Evolutionary conservation across 345 rosid genomes (phyloP), one percentile per base, ranked within the genome.

Genomic region (Euphorbia lathyris): DNA sequence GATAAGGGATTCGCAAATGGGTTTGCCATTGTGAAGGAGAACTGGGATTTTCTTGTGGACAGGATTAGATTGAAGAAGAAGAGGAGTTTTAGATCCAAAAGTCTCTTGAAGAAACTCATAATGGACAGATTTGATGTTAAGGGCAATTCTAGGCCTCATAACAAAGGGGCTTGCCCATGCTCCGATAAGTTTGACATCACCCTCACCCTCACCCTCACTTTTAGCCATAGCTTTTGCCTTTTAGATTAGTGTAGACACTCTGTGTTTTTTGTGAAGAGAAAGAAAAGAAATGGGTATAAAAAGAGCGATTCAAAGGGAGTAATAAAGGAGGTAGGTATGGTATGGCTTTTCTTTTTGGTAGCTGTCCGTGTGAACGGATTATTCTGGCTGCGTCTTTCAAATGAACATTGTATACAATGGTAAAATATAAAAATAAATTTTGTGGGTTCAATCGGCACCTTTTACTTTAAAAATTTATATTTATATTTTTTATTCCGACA

Each of bases 1-100:
- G 36, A 86, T 48, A 42, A 86, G 88, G 30, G 96, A 87, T 48
- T 91, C 97, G 62, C 91, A 86, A 65, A 89, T 69, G 1, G 86
- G 79, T 30, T 77, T 80, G 7, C 76, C 91, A 1, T 75, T 79
- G n/a, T 91, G 96, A 68, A 91, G 79, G 9, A 91, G 88, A 19
- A 89, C 96, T 0, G 96, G 97, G 61, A 91, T 71, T 81, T 91
- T 91, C 83, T 89, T 87, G 82, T 89, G 81, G 27, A 92, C 83
- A 17, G 96, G 96, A 74, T 92, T 92, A 1, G 87, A 86, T 68
- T 86, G 67, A 45, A 92, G 75, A 52, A 91, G 89, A 25, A 87
- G 88, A 63, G 87, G 81, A 73, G 91, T 87, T 69, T 92, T 92
- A 14, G 65, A 19, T 8, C 77, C 78, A 17, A 85, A 27, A 3